Percentiles rank a stretch among this genome's conserved stretches.
These are phyloP conservation scores for Purpureocillium takamizusanense DNA, from an alignment of 2,329 filamentous ascomycete genomes.

Conservation along the genomic window DNA sequence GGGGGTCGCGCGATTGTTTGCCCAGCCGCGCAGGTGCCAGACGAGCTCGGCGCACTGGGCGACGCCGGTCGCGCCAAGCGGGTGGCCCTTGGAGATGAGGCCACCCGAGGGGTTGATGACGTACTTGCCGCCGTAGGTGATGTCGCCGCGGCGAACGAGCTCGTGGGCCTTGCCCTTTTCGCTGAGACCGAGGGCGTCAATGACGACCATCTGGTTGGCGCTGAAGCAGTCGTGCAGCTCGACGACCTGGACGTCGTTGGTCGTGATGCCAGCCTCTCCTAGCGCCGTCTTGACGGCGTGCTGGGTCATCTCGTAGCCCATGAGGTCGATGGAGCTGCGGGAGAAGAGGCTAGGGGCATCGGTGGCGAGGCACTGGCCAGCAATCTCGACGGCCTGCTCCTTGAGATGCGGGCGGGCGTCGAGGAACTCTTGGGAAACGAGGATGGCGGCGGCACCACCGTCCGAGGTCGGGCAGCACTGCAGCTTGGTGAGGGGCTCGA, in stretches of 20 bases:
- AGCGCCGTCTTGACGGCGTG: slow-evolving; percentile 62
- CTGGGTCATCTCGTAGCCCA: slow-evolving; percentile 80
- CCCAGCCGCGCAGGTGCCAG: slow-evolving; percentile 94
- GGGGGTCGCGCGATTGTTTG: slow-evolving; percentile 71
- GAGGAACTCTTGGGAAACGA: slow-evolving; percentile 85
- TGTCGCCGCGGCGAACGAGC: slow-evolving; percentile 76
- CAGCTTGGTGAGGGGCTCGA: slow-evolving; percentile 87
- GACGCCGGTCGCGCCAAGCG: slow-evolving; percentile 86
- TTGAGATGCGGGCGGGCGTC: slow-evolving; percentile 75
- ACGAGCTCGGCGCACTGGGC: slow-evolving; percentile 92
- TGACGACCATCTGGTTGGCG: slow-evolving; percentile 83
- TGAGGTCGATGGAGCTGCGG: slow-evolving; percentile 71
- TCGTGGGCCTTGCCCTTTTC: slow-evolving; percentile 82
- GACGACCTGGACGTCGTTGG: slow-evolving; percentile 69
- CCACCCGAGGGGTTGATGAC: slow-evolving; percentile 92
- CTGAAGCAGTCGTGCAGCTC: slow-evolving; percentile 97
- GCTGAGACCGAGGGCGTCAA: slow-evolving; percentile 77
- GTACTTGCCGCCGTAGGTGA: slow-evolving; percentile 79
- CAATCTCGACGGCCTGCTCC: slow-evolving; percentile 76
- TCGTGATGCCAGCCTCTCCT: slow-evolving; percentile 60
- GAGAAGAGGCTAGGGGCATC: slow-evolving; percentile 76
- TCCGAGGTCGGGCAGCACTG: slow-evolving; percentile 97
- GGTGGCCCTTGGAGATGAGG: slow-evolving; percentile 92
- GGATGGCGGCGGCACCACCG: slow-evolving; percentile 77
- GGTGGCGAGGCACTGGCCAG: slow-evolving; percentile 80